Evolutionary conservation across 495 filamentous ascomycete species (phyloP).

Genomic region (Bacidia rubella): DNA sequence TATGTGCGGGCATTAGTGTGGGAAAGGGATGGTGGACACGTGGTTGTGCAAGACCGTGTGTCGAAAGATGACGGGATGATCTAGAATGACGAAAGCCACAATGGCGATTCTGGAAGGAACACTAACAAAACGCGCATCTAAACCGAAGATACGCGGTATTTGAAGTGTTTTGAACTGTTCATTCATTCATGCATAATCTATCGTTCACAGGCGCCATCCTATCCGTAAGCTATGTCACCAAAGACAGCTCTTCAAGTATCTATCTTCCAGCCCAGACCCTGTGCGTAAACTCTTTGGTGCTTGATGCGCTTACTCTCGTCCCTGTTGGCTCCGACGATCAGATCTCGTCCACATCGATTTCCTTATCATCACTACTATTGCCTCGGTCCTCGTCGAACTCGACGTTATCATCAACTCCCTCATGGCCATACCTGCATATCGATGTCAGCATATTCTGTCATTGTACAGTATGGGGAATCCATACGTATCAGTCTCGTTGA

Average conservation of each 20-base stretch:
- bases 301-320: no score
- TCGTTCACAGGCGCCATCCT: no score
- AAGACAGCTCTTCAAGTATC: no score
- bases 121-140: no score
- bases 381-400: slow-evolving; percentile 46
- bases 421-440: slow-evolving; percentile 32
- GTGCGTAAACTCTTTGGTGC: no score
- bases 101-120: no score
- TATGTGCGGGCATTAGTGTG: slow-evolving; percentile 41
- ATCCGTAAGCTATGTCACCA: no score
- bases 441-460: not conserved
- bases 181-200: not conserved
- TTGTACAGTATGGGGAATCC: no score
- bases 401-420: slow-evolving; percentile 46
- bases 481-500: slow-evolving; percentile 98
- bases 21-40: slow-evolving; percentile 6
- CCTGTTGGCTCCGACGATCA: slow-evolving; percentile 23
- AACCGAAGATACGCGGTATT: not conserved
- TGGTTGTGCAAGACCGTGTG: no score
- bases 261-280: no score
- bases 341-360: slow-evolving; percentile 48
- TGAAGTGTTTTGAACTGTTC: not conserved
- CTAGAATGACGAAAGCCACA: no score
- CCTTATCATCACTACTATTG: slow-evolving; percentile 43
- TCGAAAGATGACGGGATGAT: no score